A percentile compares a stretch with the other conserved stretches of the same genome.
phyloP scores from a whole-genome alignment of 2,329 filamentous ascomycete species.

The Tolypocladium sp. region DNA sequence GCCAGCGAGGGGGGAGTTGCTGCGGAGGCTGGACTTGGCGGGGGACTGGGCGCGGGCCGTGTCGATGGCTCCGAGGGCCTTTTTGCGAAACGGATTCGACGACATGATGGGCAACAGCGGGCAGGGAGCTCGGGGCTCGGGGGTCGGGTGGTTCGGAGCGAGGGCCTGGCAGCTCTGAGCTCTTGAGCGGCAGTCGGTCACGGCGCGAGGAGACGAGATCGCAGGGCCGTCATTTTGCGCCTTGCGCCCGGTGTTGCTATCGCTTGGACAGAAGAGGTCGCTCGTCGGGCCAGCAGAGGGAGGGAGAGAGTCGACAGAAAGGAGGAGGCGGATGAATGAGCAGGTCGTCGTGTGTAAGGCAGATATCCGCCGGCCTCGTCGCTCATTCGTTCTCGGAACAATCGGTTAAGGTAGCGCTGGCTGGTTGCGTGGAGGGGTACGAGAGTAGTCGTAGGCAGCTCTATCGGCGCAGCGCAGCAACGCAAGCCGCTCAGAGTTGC shows the following conservation, averaged over 20 bases:
- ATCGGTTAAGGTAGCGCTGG: not conserved
- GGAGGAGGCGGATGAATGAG: not conserved
- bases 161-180: not conserved
- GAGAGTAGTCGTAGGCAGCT: not conserved
- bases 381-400: not conserved
- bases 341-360: not conserved
- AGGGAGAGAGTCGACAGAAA: not conserved
- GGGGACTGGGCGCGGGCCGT: slow-evolving; percentile 8
- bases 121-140: not conserved
- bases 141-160: not conserved
- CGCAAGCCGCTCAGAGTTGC: too few relatives aligned
- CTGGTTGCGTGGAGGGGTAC: not conserved
- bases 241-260: not conserved
- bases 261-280: not conserved
- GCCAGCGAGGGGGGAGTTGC: slow-evolving; percentile 1
- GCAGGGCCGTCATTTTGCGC: slow-evolving; percentile 2
- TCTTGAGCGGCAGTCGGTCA: not conserved
- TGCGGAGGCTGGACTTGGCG: slow-evolving; percentile 9
- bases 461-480: not conserved
- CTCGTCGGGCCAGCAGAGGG: not conserved
- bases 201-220: not conserved
- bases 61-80: slow-evolving; percentile 7
- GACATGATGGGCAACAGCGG: slow-evolving; percentile 6
- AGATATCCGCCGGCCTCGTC: not conserved
- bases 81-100: slow-evolving; percentile 15